Conservation (phyloP, 2,329 filamentous ascomycete genomes). For the Pseudocercospora musae region DNA sequence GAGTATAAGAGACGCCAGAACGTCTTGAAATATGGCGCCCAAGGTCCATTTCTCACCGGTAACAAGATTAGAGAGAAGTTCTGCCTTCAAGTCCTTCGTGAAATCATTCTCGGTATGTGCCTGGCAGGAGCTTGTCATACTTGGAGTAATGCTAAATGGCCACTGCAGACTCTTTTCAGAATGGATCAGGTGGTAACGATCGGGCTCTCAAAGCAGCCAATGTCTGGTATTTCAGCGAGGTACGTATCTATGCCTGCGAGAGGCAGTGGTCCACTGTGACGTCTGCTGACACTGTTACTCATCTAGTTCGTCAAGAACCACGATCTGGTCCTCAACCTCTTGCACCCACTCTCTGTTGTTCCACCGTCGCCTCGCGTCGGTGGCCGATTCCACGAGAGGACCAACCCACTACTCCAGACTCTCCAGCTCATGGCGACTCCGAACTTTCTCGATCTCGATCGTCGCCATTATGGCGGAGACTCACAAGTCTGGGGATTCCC, state of each 20-base stretch:
- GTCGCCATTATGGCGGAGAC: background rate
- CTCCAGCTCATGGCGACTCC: slow-evolving; percentile 35
- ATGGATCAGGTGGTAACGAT: background rate
- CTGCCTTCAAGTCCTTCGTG: slow-evolving; percentile 39
- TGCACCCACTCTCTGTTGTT: background rate
- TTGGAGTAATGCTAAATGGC: slow-evolving; percentile 11
- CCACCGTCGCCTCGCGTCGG: background rate
- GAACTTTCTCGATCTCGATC: slow-evolving; percentile 21
- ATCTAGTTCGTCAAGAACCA: slow-evolving; percentile 3
- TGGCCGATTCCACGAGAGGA: background rate
- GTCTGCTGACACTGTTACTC: background rate
- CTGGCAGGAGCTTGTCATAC: background rate
- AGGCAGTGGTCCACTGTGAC: background rate
- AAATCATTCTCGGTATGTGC: slow-evolving; percentile 45
- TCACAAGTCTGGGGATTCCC: slow-evolving; percentile 36
- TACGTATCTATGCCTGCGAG: background rate
- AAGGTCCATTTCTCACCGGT: background rate
- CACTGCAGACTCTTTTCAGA: slow-evolving; percentile 5
- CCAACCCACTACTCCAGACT: slow-evolving; percentile 22
- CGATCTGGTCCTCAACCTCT: slow-evolving; percentile 9
- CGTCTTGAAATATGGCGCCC: slow-evolving; percentile 18
- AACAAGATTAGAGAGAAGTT: slow-evolving; percentile 33
- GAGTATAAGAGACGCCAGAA: slow-evolving; percentile 36
- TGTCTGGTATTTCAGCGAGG: background rate
- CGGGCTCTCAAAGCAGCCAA: background rate